Conservation (phyloP, 2,329 filamentous ascomycete species). For the Cladosporium cucumerinum region DNA sequence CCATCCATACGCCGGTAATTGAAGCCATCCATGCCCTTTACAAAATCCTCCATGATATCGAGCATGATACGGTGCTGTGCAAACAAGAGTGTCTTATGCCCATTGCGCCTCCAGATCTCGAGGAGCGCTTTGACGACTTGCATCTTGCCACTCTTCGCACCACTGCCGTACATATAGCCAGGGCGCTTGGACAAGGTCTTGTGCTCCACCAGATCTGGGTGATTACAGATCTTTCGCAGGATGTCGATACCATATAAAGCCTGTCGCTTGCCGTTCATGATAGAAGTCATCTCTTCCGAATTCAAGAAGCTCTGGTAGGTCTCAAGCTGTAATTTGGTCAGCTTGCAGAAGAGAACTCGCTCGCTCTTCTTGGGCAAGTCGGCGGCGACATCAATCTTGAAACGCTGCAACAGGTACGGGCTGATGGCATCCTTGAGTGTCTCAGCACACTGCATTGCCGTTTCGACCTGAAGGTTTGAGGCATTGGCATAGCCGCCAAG, state of each 20-base stretch:
- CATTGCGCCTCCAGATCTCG: conserved; percentile 84
- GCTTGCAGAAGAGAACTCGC: conserved; percentile 91
- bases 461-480: conserved; percentile 89
- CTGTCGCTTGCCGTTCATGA: conserved; percentile 70
- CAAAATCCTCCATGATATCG: conserved; percentile 83
- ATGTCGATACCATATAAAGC: conserved; percentile 88
- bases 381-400: conserved; percentile 90
- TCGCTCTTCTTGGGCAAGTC: conserved; percentile 95
- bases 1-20: conserved; percentile 91
- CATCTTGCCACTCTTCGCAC: conserved; percentile 87
- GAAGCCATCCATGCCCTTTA: conserved; percentile 64
- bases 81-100: conserved; percentile 91
- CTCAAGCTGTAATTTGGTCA: conserved; percentile 73
- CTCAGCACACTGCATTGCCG: conserved; percentile 88
- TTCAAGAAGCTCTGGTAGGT: conserved; percentile 77
- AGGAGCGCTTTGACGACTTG: conserved; percentile 86
- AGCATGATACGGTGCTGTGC: conserved; percentile 94
- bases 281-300: conserved; percentile 82
- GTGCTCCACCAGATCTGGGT: conserved; percentile 81
- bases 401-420: conserved; percentile 84
- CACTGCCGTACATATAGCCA: conserved; percentile 73
- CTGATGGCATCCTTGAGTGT: conserved; percentile 91
- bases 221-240: conserved; percentile 94
- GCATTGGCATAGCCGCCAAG: conserved; percentile 94
- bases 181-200: conserved; percentile 55